A percentile compares a stretch with the other conserved stretches of the same genome.
These are phyloP conservation scores for Pilatotrama ljubarskyi DNA, from an alignment of 768 basidiomycete genomes.

Conservation along the genomic window DNA sequence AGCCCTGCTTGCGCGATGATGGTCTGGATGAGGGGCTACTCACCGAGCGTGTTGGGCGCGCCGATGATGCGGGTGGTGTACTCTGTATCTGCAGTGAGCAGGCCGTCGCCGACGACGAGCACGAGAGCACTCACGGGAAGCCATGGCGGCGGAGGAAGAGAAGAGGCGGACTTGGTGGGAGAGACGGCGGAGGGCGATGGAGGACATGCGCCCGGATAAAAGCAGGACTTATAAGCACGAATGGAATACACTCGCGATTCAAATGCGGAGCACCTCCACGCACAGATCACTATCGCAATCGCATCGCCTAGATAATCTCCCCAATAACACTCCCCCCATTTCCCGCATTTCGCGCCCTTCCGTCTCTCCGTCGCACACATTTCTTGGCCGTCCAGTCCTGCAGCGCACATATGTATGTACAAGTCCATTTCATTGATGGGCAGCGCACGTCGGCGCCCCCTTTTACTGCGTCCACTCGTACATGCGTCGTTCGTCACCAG, in stretches of 20 bases:
- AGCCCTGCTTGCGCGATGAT: conserved; percentile 2
- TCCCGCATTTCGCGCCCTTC: neutral
- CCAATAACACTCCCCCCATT: neutral
- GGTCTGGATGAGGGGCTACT: conserved; percentile 23
- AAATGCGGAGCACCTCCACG: neutral
- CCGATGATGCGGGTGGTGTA: conserved; percentile 79
- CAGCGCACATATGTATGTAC: neutral
- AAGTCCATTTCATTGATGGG: conserved; percentile 9
- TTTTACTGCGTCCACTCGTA: conserved; percentile 22
- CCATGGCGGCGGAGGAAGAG: conserved; percentile 45
- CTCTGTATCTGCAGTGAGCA: conserved; percentile 41
- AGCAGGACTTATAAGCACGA: conserved; percentile 16
- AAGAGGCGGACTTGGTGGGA: conserved; percentile 64
- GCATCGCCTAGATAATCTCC: conserved; percentile 28
- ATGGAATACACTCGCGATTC: neutral
- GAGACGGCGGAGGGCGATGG: conserved; percentile 46
- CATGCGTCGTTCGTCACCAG: conserved; percentile 17
- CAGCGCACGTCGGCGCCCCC: neutral
- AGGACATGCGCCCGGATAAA: conserved; percentile 23
- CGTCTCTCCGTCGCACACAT: neutral
- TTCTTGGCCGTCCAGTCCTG: neutral
- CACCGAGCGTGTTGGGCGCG: conserved; percentile 93
- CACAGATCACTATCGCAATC: conserved; percentile 22
- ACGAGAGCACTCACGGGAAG: conserved; percentile 48
- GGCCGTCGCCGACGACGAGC: conserved; percentile 14